Evolutionary conservation across 2,329 filamentous ascomycete species (phyloP), one percentile per base, ranked within the genome.

Genomic region (Nemania bipapillata): DNA sequence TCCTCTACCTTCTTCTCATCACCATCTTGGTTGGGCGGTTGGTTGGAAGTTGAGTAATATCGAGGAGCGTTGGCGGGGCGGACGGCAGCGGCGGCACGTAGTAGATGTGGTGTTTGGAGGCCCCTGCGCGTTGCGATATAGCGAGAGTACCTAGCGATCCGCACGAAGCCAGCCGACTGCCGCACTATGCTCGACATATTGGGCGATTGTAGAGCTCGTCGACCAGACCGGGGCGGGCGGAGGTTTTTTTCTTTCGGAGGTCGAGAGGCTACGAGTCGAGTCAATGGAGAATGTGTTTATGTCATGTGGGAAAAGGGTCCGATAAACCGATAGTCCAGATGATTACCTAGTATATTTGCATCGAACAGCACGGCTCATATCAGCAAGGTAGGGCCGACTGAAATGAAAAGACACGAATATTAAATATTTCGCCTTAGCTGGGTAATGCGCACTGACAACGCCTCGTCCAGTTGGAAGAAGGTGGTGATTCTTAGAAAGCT

Each of bases 161-260:
- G 75, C 68, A 73, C 72, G 58, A 79, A 66, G 63, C 74, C 71
- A 60, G 74, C 69, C 62, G 77, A 76, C 70, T 75, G 76, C 70
- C 77, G 74, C 60, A 79, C 58, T 68, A 78, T 71, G 74, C 73
- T 76, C 68, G 78, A 79, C 78, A 79, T 79, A 70, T 50, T 69
- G 75, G 74, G 73, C 76, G 71, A 71, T 62, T 70, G 68, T 55
- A 65, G 63, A 65, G 49, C 69, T 68, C 66, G 70, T 62, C 63
- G 70, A 69, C 65, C 62, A 30, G 55, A 55, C 70, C 69, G 70
- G 70, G 64, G 65, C 65, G 70, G 68, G 70, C 65, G 70, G 74
- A 62, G 55, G 68, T 62, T 58, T 61, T 56, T 32, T 32, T 32
- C 9, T 32, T 32, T 32, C 47, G 54, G 68, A 61, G 65, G 62